phyloP scores from a whole-genome alignment of 148 eudicot species.

The Camellia lanceoleosa region DNA sequence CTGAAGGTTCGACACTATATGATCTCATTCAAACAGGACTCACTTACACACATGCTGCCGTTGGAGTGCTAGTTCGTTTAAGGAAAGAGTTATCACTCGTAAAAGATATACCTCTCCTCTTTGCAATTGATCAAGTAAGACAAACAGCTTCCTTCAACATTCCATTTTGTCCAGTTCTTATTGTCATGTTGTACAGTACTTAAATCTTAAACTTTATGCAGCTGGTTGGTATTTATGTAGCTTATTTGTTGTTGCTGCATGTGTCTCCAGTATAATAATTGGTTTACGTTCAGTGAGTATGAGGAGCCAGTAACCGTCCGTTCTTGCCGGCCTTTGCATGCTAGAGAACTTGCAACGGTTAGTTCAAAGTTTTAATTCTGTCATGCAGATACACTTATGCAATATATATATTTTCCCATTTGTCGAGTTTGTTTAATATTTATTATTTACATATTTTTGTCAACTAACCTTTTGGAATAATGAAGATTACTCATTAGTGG shows the following conservation, averaged over 20 bases:
- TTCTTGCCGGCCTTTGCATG: constrained; percentile 74
- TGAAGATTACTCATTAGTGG: neutral
- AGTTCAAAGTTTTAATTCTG: constrained; percentile 23
- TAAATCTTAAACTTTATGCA: neutral
- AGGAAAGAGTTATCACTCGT: constrained; percentile 82
- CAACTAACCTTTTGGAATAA: neutral
- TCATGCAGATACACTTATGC: neutral
- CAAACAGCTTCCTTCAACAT: neutral
- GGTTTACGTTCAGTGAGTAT: constrained; percentile 86
- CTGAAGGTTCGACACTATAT: constrained; percentile 69
- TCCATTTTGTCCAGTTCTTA: neutral
- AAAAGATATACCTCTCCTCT: constrained; percentile 73
- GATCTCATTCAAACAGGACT: constrained; percentile 76
- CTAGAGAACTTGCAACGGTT: constrained; percentile 82
- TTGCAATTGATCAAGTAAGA: constrained; percentile 89
- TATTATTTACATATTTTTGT: neutral
- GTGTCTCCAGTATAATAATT: constrained; percentile 73
- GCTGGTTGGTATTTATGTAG: neutral
- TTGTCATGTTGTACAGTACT: neutral
- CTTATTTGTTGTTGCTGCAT: constrained; percentile 24
- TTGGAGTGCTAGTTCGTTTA: constrained; percentile 83
- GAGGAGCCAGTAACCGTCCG: constrained; percentile 77
- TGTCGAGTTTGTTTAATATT: neutral
- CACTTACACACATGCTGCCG: constrained; percentile 74
- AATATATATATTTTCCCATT: neutral